phyloP scores from a whole-genome alignment of 2,329 filamentous ascomycete genomes.

The Alternaria novae-zelandiae region DNA sequence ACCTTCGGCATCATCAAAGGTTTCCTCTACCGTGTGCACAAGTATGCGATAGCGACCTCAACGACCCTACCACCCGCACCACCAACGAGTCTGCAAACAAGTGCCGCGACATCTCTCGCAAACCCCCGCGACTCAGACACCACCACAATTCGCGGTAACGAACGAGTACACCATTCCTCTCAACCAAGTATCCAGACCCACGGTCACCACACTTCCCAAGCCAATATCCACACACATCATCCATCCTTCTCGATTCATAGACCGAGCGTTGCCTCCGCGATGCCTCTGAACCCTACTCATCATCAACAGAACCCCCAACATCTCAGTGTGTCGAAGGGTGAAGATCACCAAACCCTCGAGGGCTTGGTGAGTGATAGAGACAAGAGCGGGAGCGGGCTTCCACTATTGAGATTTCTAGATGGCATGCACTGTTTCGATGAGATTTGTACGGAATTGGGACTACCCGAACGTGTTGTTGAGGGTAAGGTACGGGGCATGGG shows the following conservation, averaged over 20 bases:
- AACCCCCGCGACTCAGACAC: slow-evolving; percentile 28
- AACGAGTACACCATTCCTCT: slow-evolving; percentile 10
- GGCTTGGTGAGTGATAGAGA: slow-evolving; percentile 21
- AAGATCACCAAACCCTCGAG: slow-evolving; percentile 19
- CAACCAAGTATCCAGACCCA: slow-evolving; percentile 1
- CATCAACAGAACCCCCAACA: slow-evolving; percentile 4
- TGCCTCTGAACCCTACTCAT: slow-evolving; percentile 5
- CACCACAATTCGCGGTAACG: slow-evolving; percentile 22
- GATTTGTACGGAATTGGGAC: slow-evolving; percentile 77
- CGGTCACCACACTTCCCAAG: slow-evolving; percentile 10
- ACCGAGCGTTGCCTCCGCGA: slow-evolving; percentile 23
- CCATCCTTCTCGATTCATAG: slow-evolving; percentile 27
- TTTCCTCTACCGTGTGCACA: slow-evolving; percentile 89
- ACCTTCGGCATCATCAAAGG: slow-evolving; percentile 97
- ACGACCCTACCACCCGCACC: slow-evolving; percentile 31
- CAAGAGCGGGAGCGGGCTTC: slow-evolving; percentile 39
- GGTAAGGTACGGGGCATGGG: slow-evolving; percentile 64
- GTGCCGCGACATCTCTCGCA: slow-evolving; percentile 19
- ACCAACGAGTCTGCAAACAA: slow-evolving; percentile 33
- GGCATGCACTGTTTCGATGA: slow-evolving; percentile 80
- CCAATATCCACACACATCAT: slow-evolving; percentile 17
- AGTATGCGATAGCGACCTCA: slow-evolving; percentile 72
- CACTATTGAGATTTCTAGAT: slow-evolving; percentile 72
- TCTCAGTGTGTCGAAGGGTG: slow-evolving; percentile 7
- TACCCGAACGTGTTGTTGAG: slow-evolving; percentile 74